Conservation (phyloP, 768 basidiomycete species). For the Hericium alpestre region DNA sequence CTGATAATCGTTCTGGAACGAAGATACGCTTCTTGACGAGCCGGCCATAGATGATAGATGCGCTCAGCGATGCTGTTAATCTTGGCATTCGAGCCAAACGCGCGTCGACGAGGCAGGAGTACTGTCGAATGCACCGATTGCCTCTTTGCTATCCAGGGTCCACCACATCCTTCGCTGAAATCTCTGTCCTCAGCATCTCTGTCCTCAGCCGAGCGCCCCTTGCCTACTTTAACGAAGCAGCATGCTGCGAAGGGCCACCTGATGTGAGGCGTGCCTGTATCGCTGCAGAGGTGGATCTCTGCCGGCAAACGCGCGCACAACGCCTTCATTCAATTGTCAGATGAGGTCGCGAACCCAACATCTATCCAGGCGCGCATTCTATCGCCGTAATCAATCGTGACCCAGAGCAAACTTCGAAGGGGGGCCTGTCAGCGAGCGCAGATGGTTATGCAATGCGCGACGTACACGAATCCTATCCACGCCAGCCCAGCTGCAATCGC, state of each 20-base stretch:
- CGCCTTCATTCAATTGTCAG: constrained; percentile 17
- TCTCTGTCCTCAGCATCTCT: no score
- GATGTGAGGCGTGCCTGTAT: not conserved
- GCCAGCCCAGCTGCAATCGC: constrained; percentile 33
- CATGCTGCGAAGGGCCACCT: no score
- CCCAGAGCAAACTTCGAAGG: constrained; percentile 34
- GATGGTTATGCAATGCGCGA: not conserved
- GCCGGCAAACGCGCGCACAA: not conserved
- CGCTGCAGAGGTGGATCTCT: not conserved
- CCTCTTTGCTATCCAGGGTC: not conserved
- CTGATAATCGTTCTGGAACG: not conserved
- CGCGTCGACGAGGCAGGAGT: no score
- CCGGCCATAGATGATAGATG: not conserved
- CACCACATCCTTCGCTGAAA: no score
- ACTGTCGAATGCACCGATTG: no score
- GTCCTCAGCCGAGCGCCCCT: no score
- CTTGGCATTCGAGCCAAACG: not conserved
- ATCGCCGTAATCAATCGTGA: constrained; percentile 46
- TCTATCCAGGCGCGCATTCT: constrained; percentile 47
- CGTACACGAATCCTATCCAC: constrained; percentile 46
- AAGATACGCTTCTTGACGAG: not conserved
- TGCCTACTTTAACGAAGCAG: no score
- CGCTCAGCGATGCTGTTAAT: not conserved
- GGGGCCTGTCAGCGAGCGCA: not conserved
- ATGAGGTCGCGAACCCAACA: constrained; percentile 40